phyloP scores from a whole-genome alignment of 1,139 yeast species.

The Hyphopichia pseudoburtonii region DNA sequence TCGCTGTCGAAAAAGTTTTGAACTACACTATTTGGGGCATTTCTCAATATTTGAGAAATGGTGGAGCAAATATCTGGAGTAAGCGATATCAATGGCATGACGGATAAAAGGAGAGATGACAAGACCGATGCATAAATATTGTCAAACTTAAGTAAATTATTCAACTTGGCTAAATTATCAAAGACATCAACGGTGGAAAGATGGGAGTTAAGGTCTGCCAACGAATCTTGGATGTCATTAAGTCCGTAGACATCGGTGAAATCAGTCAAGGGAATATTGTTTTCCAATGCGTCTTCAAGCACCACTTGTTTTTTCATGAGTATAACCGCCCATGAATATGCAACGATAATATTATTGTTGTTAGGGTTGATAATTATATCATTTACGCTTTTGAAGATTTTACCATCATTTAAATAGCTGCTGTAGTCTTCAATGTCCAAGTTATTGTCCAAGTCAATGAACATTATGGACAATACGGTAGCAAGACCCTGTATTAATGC shows the following conservation, averaged over 20 bases:
- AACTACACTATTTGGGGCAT: constrained; percentile 57
- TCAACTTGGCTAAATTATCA: constrained; percentile 40
- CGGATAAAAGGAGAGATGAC: constrained; percentile 57
- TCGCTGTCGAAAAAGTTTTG: constrained; percentile 59
- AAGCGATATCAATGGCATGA: constrained; percentile 63
- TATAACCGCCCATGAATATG: constrained; percentile 73
- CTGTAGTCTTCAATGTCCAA: constrained; percentile 32
- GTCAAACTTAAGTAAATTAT: constrained; percentile 49
- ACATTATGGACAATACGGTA: constrained; percentile 49
- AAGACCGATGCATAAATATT: constrained; percentile 57
- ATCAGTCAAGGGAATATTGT: constrained; percentile 4
- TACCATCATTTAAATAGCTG: constrained; percentile 45
- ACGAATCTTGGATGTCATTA: constrained; percentile 16
- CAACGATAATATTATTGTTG: constrained; percentile 46
- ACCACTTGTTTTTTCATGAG: constrained; percentile 55
- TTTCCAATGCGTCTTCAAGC: constrained; percentile 35
- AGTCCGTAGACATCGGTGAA: constrained; percentile 14
- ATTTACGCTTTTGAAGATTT: constrained; percentile 42
- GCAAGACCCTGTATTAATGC: constrained; percentile 47
- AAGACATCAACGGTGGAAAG: constrained; percentile 52
- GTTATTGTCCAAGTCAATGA: constrained; percentile 55
- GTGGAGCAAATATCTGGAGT: constrained; percentile 55
- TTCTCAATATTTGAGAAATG: constrained; percentile 49
- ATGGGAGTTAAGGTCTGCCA: constrained; percentile 38
- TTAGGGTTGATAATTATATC: constrained; percentile 26